phyloP scores from a whole-genome alignment of 768 basidiomycete species.

The Lentinula sp. region DNA sequence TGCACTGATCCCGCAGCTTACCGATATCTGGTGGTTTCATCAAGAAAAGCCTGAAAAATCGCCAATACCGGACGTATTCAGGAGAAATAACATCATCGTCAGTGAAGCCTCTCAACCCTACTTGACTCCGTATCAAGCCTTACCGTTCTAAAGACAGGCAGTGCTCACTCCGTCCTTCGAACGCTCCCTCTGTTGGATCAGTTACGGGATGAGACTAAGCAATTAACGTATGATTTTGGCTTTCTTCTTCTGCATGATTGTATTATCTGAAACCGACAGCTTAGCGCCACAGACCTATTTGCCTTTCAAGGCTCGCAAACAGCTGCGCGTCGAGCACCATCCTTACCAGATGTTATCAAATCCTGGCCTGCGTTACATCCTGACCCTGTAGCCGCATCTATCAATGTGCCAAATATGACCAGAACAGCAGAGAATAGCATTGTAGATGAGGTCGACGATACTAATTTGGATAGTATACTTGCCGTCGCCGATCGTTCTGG shows the following conservation, averaged over 20 bases:
- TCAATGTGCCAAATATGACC: conserved; percentile 35
- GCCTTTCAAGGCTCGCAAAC: conserved; percentile 71
- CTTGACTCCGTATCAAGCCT: conserved; percentile 4
- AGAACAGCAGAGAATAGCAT: conserved; percentile 20
- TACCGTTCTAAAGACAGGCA: conserved; percentile 58
- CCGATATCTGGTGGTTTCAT: conserved; percentile 71
- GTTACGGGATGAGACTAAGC: conserved; percentile 60
- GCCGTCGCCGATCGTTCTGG: conserved; percentile 55
- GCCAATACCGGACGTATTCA: conserved; percentile 72
- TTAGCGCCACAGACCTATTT: conserved; percentile 73
- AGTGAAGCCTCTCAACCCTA: conserved; percentile 13
- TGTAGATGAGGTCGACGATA: conserved; percentile 40
- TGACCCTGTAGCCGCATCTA: conserved; percentile 54
- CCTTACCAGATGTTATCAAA: conserved; percentile 53
- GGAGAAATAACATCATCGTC: conserved; percentile 59
- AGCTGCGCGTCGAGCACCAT: conserved; percentile 33
- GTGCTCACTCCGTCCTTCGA: conserved; percentile 65
- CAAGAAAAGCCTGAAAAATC: conserved; percentile 35
- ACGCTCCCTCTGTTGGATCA: conserved; percentile 67
- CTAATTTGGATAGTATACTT: conserved; percentile 61
- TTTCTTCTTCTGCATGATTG: conserved; percentile 11
- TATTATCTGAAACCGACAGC: conserved; percentile 6
- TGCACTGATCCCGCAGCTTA: conserved; percentile 23
- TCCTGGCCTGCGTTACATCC: conserved; percentile 64
- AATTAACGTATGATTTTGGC: conserved; percentile 48